These are phyloP conservation scores for Phytophthora palmivora DNA, from an alignment of 352 stramenopile species.

Conservation along the genomic window DNA sequence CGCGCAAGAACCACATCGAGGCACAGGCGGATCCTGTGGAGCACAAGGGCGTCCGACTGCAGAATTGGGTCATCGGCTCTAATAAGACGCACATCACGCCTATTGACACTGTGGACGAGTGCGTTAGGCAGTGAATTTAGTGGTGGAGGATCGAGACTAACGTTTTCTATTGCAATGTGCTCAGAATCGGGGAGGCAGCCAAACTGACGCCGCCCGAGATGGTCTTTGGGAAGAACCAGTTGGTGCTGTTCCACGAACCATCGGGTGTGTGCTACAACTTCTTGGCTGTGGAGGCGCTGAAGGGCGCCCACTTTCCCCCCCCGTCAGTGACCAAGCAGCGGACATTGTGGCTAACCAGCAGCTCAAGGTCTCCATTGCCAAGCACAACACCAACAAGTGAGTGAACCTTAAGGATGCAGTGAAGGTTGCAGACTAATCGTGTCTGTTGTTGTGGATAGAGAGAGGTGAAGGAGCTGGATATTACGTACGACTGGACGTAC, in stretches of 20 bases:
- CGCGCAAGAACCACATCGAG: constrained; percentile 45
- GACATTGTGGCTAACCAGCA: constrained; percentile 76
- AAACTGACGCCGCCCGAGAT: constrained; percentile 87
- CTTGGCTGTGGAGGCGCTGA: constrained; percentile 75
- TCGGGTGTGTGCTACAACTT: constrained; percentile 83
- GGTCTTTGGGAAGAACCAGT: constrained; percentile 87
- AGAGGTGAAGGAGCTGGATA: constrained; percentile 86
- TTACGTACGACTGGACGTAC: constrained; percentile 89
- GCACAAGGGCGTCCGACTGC: constrained; percentile 72
- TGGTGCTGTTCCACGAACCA: constrained; percentile 75
- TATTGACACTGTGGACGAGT: constrained; percentile 74
- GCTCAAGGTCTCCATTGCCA: constrained; percentile 82
- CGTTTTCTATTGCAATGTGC: constrained; percentile 8
- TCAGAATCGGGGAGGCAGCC: constrained; percentile 61
- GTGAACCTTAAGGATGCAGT: constrained; percentile 2
- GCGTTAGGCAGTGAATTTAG: constrained; percentile 10
- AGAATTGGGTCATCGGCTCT: constrained; percentile 72
- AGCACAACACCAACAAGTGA: constrained; percentile 81
- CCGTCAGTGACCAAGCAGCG: constrained; percentile 40
- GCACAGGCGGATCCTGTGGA: constrained; percentile 64
- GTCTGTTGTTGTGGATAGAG: constrained; percentile 36
- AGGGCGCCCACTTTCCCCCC: constrained; percentile 75
- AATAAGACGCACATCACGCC: constrained; percentile 89
- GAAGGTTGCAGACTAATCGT: background rate
- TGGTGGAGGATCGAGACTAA: background rate